These are phyloP conservation scores for Oryza coarctata DNA, from an alignment of 176 grass and related monocot species.

Conservation along the genomic window DNA sequence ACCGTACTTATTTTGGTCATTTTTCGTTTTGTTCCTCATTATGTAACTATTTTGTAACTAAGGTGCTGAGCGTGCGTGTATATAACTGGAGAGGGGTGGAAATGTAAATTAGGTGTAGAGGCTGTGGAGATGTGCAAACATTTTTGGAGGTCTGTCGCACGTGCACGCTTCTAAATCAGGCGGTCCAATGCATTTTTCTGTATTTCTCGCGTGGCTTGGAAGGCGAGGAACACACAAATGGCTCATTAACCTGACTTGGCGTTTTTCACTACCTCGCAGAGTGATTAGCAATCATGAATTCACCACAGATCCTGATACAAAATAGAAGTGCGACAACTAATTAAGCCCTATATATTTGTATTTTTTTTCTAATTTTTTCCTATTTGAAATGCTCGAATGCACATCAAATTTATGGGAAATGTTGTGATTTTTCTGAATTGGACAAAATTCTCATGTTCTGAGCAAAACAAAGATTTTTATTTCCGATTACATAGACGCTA, in stretches of 20 bases:
- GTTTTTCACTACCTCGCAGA: too few relatives aligned
- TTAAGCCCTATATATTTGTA: too few relatives aligned
- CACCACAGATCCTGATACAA: conserved; percentile 1
- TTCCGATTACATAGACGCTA: too few relatives aligned
- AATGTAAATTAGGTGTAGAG: conserved; percentile 58
- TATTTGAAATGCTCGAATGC: too few relatives aligned
- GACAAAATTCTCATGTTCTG: too few relatives aligned
- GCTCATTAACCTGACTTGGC: background rate
- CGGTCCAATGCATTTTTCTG: conserved; percentile 13
- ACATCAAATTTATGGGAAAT: too few relatives aligned
- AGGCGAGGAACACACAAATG: conserved; percentile 27
- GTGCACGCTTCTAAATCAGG: background rate
- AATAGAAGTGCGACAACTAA: too few relatives aligned
- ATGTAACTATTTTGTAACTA: background rate
- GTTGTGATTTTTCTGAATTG: too few relatives aligned
- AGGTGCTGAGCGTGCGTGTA: conserved; percentile 15
- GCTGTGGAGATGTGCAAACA: conserved; percentile 41
- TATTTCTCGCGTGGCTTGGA: conserved; percentile 35
- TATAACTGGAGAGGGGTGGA: conserved; percentile 8
- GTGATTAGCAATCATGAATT: background rate
- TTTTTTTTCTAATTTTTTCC: too few relatives aligned
- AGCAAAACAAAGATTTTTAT: too few relatives aligned
- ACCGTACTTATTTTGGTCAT: background rate
- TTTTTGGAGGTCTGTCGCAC: conserved; percentile 26
- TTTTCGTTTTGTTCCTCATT: conserved; percentile 4